Evolutionary conservation across 306 rosid species (phyloP).

Genomic region (Ziziphus jujuba): DNA sequence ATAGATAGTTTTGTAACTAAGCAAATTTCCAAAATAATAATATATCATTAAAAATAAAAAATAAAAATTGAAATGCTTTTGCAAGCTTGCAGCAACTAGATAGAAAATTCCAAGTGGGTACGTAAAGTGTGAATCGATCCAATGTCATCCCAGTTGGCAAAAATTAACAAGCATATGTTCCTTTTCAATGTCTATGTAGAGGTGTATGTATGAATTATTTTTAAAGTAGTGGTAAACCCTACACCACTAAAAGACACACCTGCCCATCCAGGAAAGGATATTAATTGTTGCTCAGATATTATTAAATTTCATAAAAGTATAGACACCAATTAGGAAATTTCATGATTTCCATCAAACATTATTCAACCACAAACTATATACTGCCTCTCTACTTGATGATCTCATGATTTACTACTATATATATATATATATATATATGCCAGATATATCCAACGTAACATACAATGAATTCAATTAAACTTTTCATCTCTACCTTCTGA

Average conservation of each 20-base stretch:
- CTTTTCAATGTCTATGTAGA: constrained; percentile 6
- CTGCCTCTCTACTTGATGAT: too few species aligned
- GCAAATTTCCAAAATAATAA: background rate
- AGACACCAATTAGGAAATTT: too few species aligned
- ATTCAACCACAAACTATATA: background rate
- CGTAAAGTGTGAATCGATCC: constrained; percentile 11
- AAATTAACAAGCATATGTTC: constrained; percentile 1
- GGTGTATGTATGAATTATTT: background rate
- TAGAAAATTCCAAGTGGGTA: constrained; percentile 10
- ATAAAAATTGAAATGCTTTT: background rate
- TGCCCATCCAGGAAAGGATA: background rate
- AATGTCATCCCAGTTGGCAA: constrained; percentile 10
- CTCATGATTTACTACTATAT: background rate
- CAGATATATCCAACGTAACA: background rate
- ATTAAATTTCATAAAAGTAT: background rate
- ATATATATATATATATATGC: background rate
- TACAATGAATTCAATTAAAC: too few species aligned
- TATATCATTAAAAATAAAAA: too few species aligned
- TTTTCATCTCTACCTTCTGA: too few species aligned
- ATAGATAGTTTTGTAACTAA: background rate
- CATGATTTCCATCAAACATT: background rate
- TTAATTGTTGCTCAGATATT: background rate
- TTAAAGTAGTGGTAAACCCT: constrained; percentile 2
- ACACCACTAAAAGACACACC: constrained; percentile 1
- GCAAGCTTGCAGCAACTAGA: constrained; percentile 40